A percentile compares a stretch with the other conserved stretches of the same genome.
Conservation (phyloP, 164 flowering plant genomes). For the Cinnamomum chago region DNA sequence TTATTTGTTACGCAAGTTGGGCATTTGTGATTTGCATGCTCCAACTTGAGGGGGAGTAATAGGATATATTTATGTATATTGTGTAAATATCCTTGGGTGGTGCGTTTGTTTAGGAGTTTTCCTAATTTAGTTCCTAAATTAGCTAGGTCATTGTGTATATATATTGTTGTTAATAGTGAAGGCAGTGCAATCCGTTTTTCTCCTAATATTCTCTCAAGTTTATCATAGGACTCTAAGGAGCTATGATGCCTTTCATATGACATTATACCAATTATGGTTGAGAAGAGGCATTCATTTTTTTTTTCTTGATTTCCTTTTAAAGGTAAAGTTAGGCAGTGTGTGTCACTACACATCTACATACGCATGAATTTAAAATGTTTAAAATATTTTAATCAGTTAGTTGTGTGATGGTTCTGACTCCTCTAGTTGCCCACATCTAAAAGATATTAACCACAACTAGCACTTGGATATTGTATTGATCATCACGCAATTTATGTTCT, state of each 20-base stretch:
- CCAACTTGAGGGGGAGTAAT: too few species aligned
- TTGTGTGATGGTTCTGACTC: not conserved
- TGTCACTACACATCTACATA: not conserved
- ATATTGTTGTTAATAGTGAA: too few species aligned
- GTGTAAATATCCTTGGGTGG: too few species aligned
- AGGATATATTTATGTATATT: too few species aligned
- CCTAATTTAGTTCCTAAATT: too few species aligned
- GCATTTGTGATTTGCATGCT: too few species aligned
- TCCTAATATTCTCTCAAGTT: too few species aligned
- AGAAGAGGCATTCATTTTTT: constrained; percentile 25
- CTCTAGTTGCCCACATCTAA: not conserved
- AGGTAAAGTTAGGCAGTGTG: not conserved
- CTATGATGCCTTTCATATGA: constrained; percentile 54
- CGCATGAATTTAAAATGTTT: not conserved
- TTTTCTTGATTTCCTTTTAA: not conserved
- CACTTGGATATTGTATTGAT: not conserved
- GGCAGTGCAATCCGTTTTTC: too few species aligned
- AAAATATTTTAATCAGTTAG: not conserved
- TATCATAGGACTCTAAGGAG: constrained; percentile 22
- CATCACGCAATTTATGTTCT: too few species aligned
- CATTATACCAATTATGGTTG: constrained; percentile 51
- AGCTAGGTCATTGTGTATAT: too few species aligned
- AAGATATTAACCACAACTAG: not conserved
- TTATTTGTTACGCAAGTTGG: too few species aligned
- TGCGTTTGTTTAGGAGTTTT: too few species aligned